phyloP scores from a whole-genome alignment of 176 grass and related monocot species.

The Aechmea fasciata region DNA sequence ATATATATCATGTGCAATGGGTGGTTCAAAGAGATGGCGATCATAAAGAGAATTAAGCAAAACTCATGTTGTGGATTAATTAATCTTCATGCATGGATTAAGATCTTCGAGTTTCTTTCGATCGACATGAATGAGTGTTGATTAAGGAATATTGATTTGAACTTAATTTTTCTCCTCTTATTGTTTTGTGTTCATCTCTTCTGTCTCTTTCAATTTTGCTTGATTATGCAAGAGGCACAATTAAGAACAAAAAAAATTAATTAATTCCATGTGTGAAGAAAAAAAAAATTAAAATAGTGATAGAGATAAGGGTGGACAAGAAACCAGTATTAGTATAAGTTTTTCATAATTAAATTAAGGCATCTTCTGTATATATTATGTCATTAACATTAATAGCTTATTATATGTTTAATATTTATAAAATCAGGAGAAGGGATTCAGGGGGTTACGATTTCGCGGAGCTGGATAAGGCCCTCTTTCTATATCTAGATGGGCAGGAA shows the following conservation, averaged over 20 bases:
- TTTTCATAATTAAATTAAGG: background rate
- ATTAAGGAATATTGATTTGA: too few relatives aligned
- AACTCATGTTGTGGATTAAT: background rate
- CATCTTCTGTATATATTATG: background rate
- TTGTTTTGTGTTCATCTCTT: too few relatives aligned
- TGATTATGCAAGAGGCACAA: background rate
- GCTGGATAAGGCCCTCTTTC: constrained; percentile 45
- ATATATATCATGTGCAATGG: background rate
- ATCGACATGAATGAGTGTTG: too few relatives aligned
- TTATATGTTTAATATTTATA: constrained; percentile 13
- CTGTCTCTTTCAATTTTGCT: background rate
- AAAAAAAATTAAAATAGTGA: background rate
- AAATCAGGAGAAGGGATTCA: constrained; percentile 37
- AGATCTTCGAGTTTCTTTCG: background rate
- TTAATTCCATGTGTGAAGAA: background rate
- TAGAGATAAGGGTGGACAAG: background rate
- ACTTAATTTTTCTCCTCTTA: too few relatives aligned
- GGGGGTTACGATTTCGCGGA: constrained; percentile 48
- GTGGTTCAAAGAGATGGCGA: background rate
- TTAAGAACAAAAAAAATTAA: background rate
- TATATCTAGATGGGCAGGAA: constrained; percentile 52
- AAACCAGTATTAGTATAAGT: background rate
- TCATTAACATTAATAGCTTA: background rate
- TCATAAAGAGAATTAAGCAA: background rate
- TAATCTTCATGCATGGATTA: background rate